Evolutionary conservation across 2,329 filamentous ascomycete genomes (phyloP).

Genomic region (Pseudogymnoascus sp.): DNA sequence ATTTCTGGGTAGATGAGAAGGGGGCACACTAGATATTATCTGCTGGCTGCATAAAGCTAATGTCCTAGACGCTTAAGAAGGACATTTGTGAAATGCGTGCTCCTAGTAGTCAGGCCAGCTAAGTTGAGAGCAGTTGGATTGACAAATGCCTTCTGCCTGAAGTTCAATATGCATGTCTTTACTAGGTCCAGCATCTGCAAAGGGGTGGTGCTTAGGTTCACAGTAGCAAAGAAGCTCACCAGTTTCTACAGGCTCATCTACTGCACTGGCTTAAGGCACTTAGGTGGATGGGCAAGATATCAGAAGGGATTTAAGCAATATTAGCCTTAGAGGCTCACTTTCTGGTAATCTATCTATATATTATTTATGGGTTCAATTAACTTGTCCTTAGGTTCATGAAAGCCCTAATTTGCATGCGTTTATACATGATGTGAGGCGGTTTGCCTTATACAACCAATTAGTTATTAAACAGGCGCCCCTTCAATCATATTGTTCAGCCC

Average conservation of each 20-base stretch:
- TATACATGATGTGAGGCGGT: not conserved
- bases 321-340: slow-evolving; percentile 12
- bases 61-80: slow-evolving; percentile 22
- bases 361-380: not conserved
- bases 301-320: slow-evolving; percentile 10
- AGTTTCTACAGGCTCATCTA: slow-evolving; percentile 16
- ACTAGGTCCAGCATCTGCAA: slow-evolving; percentile 25
- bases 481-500: too few species aligned
- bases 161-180: slow-evolving; percentile 31
- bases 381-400: not conserved
- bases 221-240: slow-evolving; percentile 18
- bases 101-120: slow-evolving; percentile 13
- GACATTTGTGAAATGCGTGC: slow-evolving; percentile 24
- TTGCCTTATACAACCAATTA: too few species aligned
- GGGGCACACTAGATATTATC: slow-evolving; percentile 25
- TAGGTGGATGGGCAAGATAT: slow-evolving; percentile 23
- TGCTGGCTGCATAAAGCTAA: slow-evolving; percentile 22
- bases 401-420: slow-evolving; percentile 1
- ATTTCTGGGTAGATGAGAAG: slow-evolving; percentile 29
- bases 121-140: slow-evolving; percentile 17
- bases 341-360: slow-evolving; percentile 10
- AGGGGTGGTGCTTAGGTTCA: slow-evolving; percentile 24
- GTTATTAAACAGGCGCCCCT: too few species aligned
- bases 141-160: slow-evolving; percentile 26
- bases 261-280: slow-evolving; percentile 33